phyloP scores from a whole-genome alignment of 2,329 filamentous ascomycete genomes.

The Hypoxylon sp. region DNA sequence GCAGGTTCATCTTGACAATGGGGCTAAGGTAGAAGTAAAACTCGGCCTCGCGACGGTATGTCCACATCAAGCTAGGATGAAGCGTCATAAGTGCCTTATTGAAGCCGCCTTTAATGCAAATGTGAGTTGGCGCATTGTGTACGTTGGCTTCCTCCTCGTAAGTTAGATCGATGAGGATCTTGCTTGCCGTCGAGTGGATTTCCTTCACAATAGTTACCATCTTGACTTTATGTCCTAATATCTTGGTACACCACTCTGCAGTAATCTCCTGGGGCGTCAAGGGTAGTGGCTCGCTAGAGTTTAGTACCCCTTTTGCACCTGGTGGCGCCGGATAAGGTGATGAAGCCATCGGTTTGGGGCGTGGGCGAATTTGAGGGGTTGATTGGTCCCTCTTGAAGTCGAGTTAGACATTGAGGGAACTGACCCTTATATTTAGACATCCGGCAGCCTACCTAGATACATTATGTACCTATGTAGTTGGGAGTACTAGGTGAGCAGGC shows the following conservation, averaged over 20 bases:
- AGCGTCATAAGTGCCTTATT: conserved; percentile 18
- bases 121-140: conserved; percentile 7
- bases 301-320: conserved; percentile 11
- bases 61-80: conserved; percentile 19
- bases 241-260: conserved; percentile 24
- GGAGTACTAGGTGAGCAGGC: not conserved
- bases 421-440: not conserved
- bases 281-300: conserved; percentile 20
- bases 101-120: conserved; percentile 30
- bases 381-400: not conserved
- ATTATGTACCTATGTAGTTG: not conserved
- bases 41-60: conserved; percentile 31
- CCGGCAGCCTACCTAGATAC: no score
- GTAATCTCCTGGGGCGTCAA: conserved; percentile 24
- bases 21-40: conserved; percentile 25
- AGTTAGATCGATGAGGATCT: conserved; percentile 21
- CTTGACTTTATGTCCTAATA: conserved; percentile 19
- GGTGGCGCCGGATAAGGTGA: conserved; percentile 8
- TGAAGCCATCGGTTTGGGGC: conserved; percentile 12
- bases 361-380: not conserved
- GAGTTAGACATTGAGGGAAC: not conserved
- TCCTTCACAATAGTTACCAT: conserved; percentile 18
- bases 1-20: conserved; percentile 27
- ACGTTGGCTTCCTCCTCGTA: conserved; percentile 10
- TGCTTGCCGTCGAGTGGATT: conserved; percentile 33